Evolutionary conservation across 768 basidiomycete species (phyloP), one percentile per base, ranked within the genome.

Genomic region (Baorangia bicolor): DNA sequence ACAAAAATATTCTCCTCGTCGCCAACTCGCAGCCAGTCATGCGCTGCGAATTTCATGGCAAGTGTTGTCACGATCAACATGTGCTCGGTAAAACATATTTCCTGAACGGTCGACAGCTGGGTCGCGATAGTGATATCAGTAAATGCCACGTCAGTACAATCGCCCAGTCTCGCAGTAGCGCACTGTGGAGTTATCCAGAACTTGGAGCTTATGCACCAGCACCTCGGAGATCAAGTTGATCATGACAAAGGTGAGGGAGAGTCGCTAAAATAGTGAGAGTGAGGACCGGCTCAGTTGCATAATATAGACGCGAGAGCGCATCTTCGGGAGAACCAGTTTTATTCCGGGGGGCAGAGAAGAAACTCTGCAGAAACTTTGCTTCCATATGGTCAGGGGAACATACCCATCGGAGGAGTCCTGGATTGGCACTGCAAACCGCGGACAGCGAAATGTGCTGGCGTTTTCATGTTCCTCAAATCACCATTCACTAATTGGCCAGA

Each of bases 401-500:
- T 18, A 10, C 5, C 5, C 37, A 31, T 31, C n/a, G 13, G 20
- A 31, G 9, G 12, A 28, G 42, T 12, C 45, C 31, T 31, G 20
- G n/a, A 46, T 18, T 18, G 45, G 12, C 7, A 10, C 52, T 23
- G 31, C 45, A 33, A 49, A 41, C 39, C 31, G 18, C 18, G 30
- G 39, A 21, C 47, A 20, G 43, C 18, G 8, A 43, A 38, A 40
- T 7, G n/a, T 33, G 48, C n/a, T 20, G 4, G 35, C 7, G 20
- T 34, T 6, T 27, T 20, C 16, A 25, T 10, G 9, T 18, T 27
- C 5, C 12, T 58, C 63, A 65, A 64, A 64, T 64, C 53, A 16
- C 10, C 18, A 3, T 13, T 43, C n/a, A 5, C 34, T 48, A 16
- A 65, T 64, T 64, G 63, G 63, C 38, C 30, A 30, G 38, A 37